Evolutionary conservation across 2,329 filamentous ascomycete species (phyloP), one percentile per base, ranked within the genome.

Genomic region (Colletotrichum eremochloae): DNA sequence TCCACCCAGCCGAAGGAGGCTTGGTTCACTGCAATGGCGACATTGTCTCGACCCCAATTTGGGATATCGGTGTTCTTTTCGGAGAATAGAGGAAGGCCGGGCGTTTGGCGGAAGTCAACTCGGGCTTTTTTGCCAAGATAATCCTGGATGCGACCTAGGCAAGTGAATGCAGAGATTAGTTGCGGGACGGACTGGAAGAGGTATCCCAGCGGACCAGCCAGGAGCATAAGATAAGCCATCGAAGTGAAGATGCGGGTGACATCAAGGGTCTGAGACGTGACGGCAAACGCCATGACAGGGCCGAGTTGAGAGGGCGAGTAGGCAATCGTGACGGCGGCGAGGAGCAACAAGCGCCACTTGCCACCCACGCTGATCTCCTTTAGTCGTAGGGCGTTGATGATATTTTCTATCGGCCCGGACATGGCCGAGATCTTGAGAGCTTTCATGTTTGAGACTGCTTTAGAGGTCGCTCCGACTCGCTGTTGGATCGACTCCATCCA

Each of bases 341-440:
- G 69, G 2, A 77, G 31, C 64, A 56, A 65, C 46, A 42, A 44
- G 40, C 80, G 78, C 71, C 80, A 83, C 24, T 75, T 74, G 0
- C 76, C 69, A 73, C 76, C 80, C 2, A 75, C 67, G 1, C 33
- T 63, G 0, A 85, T 73, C 71, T 84, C 83, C 4, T 79, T 73
- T 1, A 79, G 65, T 7, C 83, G 79, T 31, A 83, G 69, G 1
- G 68, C 71, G 64, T 84, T 81, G 4, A 84, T 76, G 3, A 79
- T 73, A 2, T 74, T 67, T 29, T 76, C 75, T 1, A 83, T 71
- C 5, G 78, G 71, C 20, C 62, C 75, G 6, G 80, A 68, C 14
- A 85, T 76, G 1, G 82, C 83, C 1, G 79, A 79, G 57, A 84
- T 81, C 67, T 82, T 83, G 24, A 85, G 74, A 46, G 77, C 75